A percentile compares a stretch with the other conserved stretches of the same genome.
phyloP scores from a whole-genome alignment of 2,329 filamentous ascomycete genomes.

The Acephala macrosclerotiorum region DNA sequence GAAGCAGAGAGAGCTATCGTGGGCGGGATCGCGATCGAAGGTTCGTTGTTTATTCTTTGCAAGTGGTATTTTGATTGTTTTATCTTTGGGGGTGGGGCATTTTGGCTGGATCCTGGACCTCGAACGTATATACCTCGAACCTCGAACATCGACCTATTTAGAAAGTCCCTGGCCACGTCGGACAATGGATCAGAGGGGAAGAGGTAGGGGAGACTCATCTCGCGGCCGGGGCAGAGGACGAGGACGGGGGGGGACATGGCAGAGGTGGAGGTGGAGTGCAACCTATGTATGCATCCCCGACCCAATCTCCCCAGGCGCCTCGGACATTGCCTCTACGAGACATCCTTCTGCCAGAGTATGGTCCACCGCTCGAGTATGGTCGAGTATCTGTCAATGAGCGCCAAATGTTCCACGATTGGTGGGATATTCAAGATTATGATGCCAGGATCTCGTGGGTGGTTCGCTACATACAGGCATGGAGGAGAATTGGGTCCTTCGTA shows the following conservation, averaged over 20 bases:
- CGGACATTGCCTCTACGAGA: not conserved
- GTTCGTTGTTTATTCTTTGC: constrained; percentile 39
- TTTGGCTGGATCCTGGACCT: not conserved
- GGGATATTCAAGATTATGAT: too few relatives aligned
- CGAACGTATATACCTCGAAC: not conserved
- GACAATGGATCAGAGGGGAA: not conserved
- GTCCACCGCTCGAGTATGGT: too few relatives aligned
- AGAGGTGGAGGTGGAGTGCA: not conserved
- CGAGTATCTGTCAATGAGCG: too few relatives aligned
- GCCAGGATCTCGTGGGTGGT: too few relatives aligned
- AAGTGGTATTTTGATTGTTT: not conserved
- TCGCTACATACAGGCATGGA: too few relatives aligned
- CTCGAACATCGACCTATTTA: not conserved
- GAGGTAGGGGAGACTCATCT: not conserved
- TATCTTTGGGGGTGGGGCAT: not conserved
- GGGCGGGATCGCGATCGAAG: constrained; percentile 52
- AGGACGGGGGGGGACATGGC: not conserved
- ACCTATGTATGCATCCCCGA: not conserved
- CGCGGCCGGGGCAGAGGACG: not conserved
- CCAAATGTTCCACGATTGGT: too few relatives aligned
- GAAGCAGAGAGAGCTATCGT: constrained; percentile 22
- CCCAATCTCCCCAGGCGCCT: not conserved
- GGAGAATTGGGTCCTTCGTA: not conserved
- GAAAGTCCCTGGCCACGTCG: not conserved
- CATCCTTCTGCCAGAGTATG: too few relatives aligned